Evolutionary conservation across 1,284 basidiomycete genomes (phyloP).

Genomic region (Tetrapyrgos nigripes): DNA sequence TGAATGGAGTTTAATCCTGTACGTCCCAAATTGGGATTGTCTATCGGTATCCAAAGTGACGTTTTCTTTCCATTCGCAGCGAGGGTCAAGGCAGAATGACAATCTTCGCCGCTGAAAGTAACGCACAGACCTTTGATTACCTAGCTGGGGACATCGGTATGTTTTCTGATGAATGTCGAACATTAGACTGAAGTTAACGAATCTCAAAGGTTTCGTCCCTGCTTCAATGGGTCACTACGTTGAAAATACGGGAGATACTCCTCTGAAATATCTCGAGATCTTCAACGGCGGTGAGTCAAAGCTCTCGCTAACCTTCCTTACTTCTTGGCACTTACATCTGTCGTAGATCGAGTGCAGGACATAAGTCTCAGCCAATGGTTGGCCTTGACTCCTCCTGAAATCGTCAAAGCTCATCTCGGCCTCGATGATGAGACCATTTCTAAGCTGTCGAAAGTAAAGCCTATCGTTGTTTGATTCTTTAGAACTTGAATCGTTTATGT

Average conservation of each 20-base stretch:
- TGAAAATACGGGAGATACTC: slow-evolving; percentile 74
- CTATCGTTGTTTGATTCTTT: slow-evolving; percentile 52
- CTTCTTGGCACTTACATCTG: background rate
- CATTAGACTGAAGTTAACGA: slow-evolving; percentile 9
- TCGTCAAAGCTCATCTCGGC: slow-evolving; percentile 68
- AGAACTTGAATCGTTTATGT: too few species aligned
- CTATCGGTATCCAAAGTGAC: background rate
- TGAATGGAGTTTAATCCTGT: slow-evolving; percentile 70
- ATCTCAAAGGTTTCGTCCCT: slow-evolving; percentile 57
- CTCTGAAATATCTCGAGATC: slow-evolving; percentile 68
- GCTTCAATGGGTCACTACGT: slow-evolving; percentile 66
- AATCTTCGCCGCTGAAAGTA: slow-evolving; percentile 64
- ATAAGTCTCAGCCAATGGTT: slow-evolving; percentile 74
- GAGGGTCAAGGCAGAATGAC: slow-evolving; percentile 66
- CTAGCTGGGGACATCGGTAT: slow-evolving; percentile 69
- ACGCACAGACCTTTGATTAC: slow-evolving; percentile 74
- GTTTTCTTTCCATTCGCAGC: slow-evolving; percentile 36
- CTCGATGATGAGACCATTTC: slow-evolving; percentile 59
- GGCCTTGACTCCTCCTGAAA: slow-evolving; percentile 64
- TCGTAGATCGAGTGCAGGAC: slow-evolving; percentile 61
- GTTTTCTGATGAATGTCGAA: slow-evolving; percentile 19
- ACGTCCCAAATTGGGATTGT: slow-evolving; percentile 21
- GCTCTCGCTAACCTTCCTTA: background rate
- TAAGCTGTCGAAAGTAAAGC: slow-evolving; percentile 60
- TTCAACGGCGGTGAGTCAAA: slow-evolving; percentile 60